Evolutionary conservation across 495 filamentous ascomycete species (phyloP), one percentile per base, ranked within the genome.

Genomic region (Podospora comata): DNA sequence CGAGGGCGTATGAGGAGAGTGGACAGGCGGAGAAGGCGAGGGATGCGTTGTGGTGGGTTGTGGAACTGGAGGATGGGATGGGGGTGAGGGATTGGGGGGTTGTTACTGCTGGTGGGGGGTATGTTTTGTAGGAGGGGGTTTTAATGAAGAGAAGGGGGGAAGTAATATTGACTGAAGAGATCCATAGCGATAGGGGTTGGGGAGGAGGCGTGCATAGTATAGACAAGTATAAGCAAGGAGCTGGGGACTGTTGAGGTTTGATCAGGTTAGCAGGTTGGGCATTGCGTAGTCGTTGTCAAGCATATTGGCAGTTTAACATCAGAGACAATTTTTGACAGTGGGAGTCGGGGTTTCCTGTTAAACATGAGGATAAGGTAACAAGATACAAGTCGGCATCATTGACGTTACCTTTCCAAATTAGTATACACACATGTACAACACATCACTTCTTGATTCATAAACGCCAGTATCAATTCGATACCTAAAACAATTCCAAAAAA

Each of bases 1-100:
- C 95, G 1, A 81, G 91, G 69, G 92, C 89, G 59, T 91, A 96
- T 71, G 94, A 97, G 79, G 87, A 89, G 65, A 89, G 90, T 63
- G 90, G 90, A 6, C 91, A 97, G 81, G 76, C 86, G 6, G 91
- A 93, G 58, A 96, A 93, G 75, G 88, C 95, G 59, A 93, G 92
- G 74, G 83, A 85, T 61, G 88, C 86, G 67, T 80, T 92, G 4
- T 92, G 90, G 90, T 91, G 88, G 85, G 90, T 88, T 69, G 87
- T 93, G 2, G 89, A 91, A 75, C 79, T 92, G 7, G 90, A 92
- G 75, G 90, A 92, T 70, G 82, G 77, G 4, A 84, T 81, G 71
- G 87, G 85, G 5, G 81, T 90, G 44, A 83, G 90, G 68, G 80
- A 78, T 28, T 91, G 88, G 88, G 79, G 74, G 48, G 82, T 77